These are phyloP conservation scores for Blastobotrys malaysiensis DNA, from an alignment of 1,139 yeast species.

Conservation along the genomic window DNA sequence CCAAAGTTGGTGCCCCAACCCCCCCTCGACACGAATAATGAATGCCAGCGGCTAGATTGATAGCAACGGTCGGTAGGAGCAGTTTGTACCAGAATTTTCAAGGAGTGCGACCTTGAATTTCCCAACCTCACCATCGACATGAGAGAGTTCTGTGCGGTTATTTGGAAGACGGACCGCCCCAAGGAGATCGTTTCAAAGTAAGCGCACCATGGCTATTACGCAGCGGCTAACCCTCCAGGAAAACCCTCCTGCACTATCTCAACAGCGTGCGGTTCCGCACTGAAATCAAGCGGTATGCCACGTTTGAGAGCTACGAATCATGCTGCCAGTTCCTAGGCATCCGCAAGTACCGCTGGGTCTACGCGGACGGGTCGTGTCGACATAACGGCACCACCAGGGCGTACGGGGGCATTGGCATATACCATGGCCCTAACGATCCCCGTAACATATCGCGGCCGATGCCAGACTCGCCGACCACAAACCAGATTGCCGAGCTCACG, in stretches of 20 bases:
- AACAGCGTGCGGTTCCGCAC: not conserved
- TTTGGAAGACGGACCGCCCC: not conserved
- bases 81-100: no score
- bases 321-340: not conserved
- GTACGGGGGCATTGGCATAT: constrained; percentile 71
- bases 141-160: not conserved
- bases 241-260: not conserved
- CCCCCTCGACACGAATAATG: no score
- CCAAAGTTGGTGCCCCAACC: no score
- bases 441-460: constrained; percentile 50
- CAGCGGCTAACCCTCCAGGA: not conserved
- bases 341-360: constrained; percentile 32
- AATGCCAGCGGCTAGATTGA: no score
- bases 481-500: constrained; percentile 72
- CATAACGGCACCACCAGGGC: constrained; percentile 45
- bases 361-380: constrained; percentile 68
- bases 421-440: constrained; percentile 50
- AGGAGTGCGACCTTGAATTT: no score
- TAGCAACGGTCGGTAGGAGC: no score
- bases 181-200: not conserved
- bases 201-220: not conserved
- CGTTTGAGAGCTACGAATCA: not conserved
- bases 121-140: not conserved
- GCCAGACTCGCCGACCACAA: constrained; percentile 48
- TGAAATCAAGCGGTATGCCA: not conserved